Evolutionary conservation across 73 alveolate genomes (phyloP), one percentile per base, ranked within the genome.

Genomic region (Uronychia binucleata): DNA sequence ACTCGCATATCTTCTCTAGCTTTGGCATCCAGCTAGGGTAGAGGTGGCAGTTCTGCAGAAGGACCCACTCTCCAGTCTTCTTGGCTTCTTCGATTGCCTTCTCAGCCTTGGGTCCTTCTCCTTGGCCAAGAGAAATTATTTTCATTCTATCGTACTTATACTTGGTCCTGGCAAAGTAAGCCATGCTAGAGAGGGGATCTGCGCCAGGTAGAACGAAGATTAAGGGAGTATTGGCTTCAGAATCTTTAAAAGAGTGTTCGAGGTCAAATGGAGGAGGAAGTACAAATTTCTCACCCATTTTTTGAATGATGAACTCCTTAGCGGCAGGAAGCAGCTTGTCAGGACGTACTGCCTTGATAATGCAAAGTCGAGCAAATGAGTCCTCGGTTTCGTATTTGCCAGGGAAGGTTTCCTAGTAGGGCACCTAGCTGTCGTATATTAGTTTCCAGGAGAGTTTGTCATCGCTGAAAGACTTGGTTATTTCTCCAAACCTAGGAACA

Each of bases 141-240:
- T 89, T 94, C 93, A 90, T 88, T 85, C 89, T 75, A 79, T 83
- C 96, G 85, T 90, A 57, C 90, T 93, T 89, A 33, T 88, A 86
- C 88, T 95, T 91, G 27, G 33, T 32, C 27, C 88, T 83, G 33
- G 99, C 98, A 35, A 91, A 91, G 25, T 77, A 59, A 14, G 80
- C 79, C 26, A 98, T 88, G 78, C 90, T 81, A 78, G 93, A 95
- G 14, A 98, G 91, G 46, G 99, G 99, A 74, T 98, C 99, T 30
- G 98, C 99, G 26, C 99, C 99, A 25, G 99, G 98, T 28, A 98
- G 94, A 59, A 99, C 99, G 95, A 99, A 99, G 57, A 99, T 98
- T 77, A 98, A 90, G 0, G 99, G 99, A 0, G 99, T 95, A 33
- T 93, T 94, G 78, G 94, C 83, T 59, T 96, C 81, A 35, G 99